Base-by-base conservation (phyloP, 1,139 yeast genomes). In the Hyphopichia buzzinii region DNA sequence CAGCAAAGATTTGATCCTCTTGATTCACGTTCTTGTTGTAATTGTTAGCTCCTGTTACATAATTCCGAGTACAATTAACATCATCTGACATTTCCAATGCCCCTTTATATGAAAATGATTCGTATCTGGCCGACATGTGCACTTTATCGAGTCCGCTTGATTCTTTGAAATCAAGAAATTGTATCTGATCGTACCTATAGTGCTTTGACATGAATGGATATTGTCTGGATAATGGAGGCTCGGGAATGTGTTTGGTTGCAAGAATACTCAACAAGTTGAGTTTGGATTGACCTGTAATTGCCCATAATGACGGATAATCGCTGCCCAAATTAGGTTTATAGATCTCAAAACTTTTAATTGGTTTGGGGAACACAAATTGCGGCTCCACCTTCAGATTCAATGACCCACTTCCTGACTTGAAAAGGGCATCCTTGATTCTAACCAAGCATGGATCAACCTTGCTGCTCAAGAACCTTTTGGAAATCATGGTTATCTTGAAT, bases 111-210 rank as follows among this genome's bases (percentile, higher is more conserved):
- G 74, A 57, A 36, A 77, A 85, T 34, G 80, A 79, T 58, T 92
- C 98, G 52, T 88, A 92, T 34, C 98, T 62, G 1, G 97, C 96
- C 31, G 95, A 81, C 34, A 92, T 54, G 61, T 90, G 95, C 1
- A 89, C 86, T 35, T 81, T 84, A 47, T 74, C 84, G 41, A 77
- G 54, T 1, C 75, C 74, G 1, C 69, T 57, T 15, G 44, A 47
- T 16, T 85, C 84, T 40, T 74, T 70, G 54, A 89, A 89, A 50
- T 81, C 79, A 16, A 90, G 67, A 39, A 79, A 57, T 38, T 55
- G 60, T 10, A 65, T 54, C 15, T 50, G 38, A 28, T 57, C 57
- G 29, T 52, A 49, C 7, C 44, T 26, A 29, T 42, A 39, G 14
- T 58, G 52, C 29, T 71, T 62, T 27, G 73, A 49, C 19, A 76